Base-by-base conservation (phyloP, 768 basidiomycete genomes). In the Kwoniella sp. region DNA sequence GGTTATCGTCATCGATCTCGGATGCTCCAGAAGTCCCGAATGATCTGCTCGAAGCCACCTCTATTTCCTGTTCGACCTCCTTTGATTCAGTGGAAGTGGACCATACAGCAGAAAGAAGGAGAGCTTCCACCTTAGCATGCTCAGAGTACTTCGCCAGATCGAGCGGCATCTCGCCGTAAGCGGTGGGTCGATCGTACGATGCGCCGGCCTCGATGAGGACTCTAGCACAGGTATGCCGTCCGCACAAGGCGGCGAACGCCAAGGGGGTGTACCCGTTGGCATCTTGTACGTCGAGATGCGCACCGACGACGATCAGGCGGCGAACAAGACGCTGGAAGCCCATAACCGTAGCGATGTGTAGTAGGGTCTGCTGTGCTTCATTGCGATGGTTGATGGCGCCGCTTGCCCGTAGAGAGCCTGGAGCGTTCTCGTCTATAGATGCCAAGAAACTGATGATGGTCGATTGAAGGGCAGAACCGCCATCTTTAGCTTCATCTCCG, bases 181-280 rank as follows among this genome's bases (percentile, higher is more conserved):
- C 66, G 1, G 80, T 82, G 4, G 70, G 71, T 23, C 70, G 59
- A 26, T 74, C 71, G 29, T 84, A 77, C 68, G 91, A 88, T 0
- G 95, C 95, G 30, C 92, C 92, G 30, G 87, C 91, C 12, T 85
- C 83, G n/a, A 95, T 73, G 30, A 99, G 83, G 4, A 88, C 79
- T 52, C 84, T 82, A 1, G 86, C 85, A 79, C 91, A 93, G 12
- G 85, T 83, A 58, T 83, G 82, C 15, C 89, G 87, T 25, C 85
- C 85, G 7, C 83, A 83, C 34, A 94, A 81, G 0, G 87, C 89
- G 20, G 93, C 90, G 73, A 94, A 90, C 81, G 94, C 91, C 34
- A 97, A 82, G 0, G 96, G 87, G 0, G 94, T 98, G 77, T 86
- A 92, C 15, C 95, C 95, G 79, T 93, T 95, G 54, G 86, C 84